Evolutionary conservation across 495 filamentous ascomycete species (phyloP).

Genomic region (Penicillium robsamsonii): DNA sequence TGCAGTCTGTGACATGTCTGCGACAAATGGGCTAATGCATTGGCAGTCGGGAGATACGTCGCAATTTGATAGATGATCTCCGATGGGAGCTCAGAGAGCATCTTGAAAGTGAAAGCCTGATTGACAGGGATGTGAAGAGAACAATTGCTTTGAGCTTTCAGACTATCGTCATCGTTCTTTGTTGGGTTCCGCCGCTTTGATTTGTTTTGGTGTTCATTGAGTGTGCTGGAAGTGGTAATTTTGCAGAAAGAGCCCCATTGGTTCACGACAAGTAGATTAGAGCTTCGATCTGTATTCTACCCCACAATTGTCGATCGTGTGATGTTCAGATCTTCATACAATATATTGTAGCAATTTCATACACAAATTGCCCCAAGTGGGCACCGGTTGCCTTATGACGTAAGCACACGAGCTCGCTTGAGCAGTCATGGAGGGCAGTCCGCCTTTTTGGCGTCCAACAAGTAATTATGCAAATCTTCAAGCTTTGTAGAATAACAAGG

Average conservation of each 20-base stretch:
- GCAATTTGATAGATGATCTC: constrained; percentile 61
- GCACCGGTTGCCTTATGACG: constrained; percentile 1
- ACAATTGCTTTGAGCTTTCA: background rate
- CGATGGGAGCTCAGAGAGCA: constrained; percentile 55
- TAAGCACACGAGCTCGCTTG: background rate
- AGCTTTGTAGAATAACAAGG: background rate
- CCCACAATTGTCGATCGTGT: background rate
- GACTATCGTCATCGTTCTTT: background rate
- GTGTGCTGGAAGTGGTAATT: background rate
- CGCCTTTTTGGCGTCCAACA: background rate
- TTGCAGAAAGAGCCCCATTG: background rate
- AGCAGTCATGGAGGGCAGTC: background rate
- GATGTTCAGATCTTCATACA: background rate
- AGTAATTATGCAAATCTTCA: no score
- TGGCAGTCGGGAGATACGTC: constrained; percentile 52
- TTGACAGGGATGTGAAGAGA: background rate
- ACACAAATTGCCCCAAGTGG: constrained; percentile 1
- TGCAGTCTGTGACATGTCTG: constrained; percentile 51
- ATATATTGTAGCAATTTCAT: background rate
- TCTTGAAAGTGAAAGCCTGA: constrained; percentile 10
- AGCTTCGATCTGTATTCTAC: background rate
- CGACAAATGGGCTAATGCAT: constrained; percentile 45
- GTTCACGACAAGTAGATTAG: background rate
- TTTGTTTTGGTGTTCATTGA: background rate
- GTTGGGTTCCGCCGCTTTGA: background rate